Percentiles rank a stretch among this genome's conserved stretches.
Evolutionary conservation across 352 stramenopile genomes (phyloP).

Genomic region (Globisporangium heterothallicum): DNA sequence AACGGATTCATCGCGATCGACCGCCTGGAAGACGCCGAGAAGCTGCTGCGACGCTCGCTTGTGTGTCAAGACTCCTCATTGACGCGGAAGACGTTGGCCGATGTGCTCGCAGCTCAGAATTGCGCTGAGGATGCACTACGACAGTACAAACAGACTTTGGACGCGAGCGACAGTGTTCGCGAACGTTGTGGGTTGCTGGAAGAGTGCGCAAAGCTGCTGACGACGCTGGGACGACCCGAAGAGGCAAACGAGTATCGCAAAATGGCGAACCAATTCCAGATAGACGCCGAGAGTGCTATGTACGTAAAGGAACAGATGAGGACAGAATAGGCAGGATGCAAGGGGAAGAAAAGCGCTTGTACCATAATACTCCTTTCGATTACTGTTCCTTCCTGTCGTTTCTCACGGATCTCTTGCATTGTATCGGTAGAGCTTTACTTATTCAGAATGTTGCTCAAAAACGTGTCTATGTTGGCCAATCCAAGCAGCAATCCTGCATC

Average conservation of each 20-base stretch:
- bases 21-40: slow-evolving; percentile 66
- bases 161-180: slow-evolving; percentile 24
- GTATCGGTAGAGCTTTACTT: neutral
- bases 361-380: slow-evolving; percentile 7
- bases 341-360: slow-evolving; percentile 7
- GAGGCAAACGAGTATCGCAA: slow-evolving; percentile 58
- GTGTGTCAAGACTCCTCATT: slow-evolving; percentile 66
- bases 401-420: neutral
- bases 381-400: neutral
- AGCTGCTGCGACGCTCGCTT: slow-evolving; percentile 57
- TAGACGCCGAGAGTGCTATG: slow-evolving; percentile 7
- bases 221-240: slow-evolving; percentile 60
- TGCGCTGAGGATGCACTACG: slow-evolving; percentile 66
- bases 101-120: slow-evolving; percentile 75
- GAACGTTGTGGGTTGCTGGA: slow-evolving; percentile 51
- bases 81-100: slow-evolving; percentile 69
- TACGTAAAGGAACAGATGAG: slow-evolving; percentile 1
- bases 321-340: neutral
- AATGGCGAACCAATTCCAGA: slow-evolving; percentile 50
- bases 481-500: slow-evolving; percentile 68
- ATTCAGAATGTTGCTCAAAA: slow-evolving; percentile 32
- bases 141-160: slow-evolving; percentile 62
- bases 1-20: slow-evolving; percentile 76
- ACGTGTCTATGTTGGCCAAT: slow-evolving; percentile 51
- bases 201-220: slow-evolving; percentile 56